phyloP scores from a whole-genome alignment of 2,329 filamentous ascomycete species.

The Colletotrichum cuscutae region DNA sequence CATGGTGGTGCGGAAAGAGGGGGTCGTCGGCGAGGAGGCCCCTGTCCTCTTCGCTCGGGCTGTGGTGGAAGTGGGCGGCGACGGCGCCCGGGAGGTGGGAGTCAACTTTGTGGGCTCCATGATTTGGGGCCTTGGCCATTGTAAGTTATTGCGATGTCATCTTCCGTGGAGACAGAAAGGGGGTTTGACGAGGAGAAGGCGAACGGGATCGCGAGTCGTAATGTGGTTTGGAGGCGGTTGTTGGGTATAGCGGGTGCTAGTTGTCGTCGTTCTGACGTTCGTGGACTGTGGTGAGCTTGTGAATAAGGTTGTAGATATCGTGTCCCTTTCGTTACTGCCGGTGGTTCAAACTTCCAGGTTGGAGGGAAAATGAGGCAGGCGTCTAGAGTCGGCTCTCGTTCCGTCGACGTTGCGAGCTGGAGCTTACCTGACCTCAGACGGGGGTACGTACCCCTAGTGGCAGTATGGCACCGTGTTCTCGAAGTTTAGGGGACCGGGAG shows the following conservation, averaged over 20 bases:
- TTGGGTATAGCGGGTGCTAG: not conserved
- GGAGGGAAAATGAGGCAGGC: not conserved
- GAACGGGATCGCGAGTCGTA: not conserved
- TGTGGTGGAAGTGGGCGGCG: slow-evolving; percentile 2
- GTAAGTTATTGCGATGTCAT: slow-evolving; percentile 37
- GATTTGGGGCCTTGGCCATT: slow-evolving; percentile 36
- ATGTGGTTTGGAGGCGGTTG: not conserved
- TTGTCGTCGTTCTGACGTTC: not conserved
- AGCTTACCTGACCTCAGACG: slow-evolving; percentile 18
- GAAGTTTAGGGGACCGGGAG: slow-evolving; percentile 24
- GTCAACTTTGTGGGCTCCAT: slow-evolving; percentile 35
- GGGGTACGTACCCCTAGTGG: not conserved
- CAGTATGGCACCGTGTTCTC: not conserved
- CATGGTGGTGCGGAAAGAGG: slow-evolving; percentile 32
- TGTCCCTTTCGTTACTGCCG: not conserved
- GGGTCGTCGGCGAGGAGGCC: slow-evolving; percentile 38
- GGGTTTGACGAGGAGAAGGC: not conserved
- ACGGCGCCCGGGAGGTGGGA: slow-evolving; percentile 29
- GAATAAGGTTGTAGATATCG: not conserved
- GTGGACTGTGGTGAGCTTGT: not conserved
- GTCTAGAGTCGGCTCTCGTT: slow-evolving; percentile 19
- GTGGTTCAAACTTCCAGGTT: not conserved
- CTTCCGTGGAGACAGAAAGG: slow-evolving; percentile 22
- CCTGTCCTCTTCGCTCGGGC: slow-evolving; percentile 37
- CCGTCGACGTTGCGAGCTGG: slow-evolving; percentile 33